phyloP scores from a whole-genome alignment of 225 moss, liverwort and hornwort genomes.

The Straminergon stramineum region DNA sequence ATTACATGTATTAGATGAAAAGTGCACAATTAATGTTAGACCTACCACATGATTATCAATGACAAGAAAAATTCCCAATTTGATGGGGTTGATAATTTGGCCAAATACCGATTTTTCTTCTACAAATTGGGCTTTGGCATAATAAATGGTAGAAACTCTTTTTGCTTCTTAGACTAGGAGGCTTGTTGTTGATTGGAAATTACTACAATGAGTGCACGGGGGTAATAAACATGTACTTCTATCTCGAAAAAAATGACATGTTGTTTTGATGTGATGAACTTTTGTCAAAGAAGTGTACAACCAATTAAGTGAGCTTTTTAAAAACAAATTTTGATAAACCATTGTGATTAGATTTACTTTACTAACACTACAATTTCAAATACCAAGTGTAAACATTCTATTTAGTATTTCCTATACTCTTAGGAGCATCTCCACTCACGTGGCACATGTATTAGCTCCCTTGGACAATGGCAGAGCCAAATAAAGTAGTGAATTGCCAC shows the following conservation, averaged over 20 bases:
- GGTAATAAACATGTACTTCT: not conserved
- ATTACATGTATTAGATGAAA: not conserved
- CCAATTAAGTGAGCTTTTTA: not conserved
- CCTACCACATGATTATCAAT: not conserved
- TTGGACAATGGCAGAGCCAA: not conserved
- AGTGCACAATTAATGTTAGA: not conserved
- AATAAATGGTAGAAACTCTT: not conserved
- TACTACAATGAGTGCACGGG: not conserved
- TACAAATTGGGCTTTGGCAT: not conserved
- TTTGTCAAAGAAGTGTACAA: not conserved
- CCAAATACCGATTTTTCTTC: not conserved
- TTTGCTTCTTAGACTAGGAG: not conserved
- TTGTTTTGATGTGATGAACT: not conserved
- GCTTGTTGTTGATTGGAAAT: not conserved
- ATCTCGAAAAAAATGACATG: not conserved
- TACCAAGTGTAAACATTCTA: no score
- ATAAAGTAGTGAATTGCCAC: not conserved
- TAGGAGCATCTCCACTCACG: rapidly evolving
- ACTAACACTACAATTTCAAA: not conserved
- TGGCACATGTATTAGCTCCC: not conserved
- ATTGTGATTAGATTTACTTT: not conserved
- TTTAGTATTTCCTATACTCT: not conserved
- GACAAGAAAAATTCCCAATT: not conserved
- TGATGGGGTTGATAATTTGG: not conserved
- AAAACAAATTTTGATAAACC: not conserved